phyloP scores from a whole-genome alignment of 2,329 filamentous ascomycete genomes.

The Boeremia lycopersici region DNA sequence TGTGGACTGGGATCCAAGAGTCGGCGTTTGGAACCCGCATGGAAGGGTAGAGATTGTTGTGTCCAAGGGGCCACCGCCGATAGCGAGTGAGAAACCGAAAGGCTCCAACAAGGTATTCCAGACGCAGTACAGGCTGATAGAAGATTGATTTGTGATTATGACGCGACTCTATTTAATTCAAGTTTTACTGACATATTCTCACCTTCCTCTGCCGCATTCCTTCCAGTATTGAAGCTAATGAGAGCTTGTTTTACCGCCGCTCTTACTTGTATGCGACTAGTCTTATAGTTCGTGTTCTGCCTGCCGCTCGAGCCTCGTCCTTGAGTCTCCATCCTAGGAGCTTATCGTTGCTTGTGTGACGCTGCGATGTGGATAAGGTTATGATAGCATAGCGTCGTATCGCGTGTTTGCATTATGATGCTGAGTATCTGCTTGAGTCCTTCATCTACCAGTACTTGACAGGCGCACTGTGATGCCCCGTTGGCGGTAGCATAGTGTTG shows the following conservation, averaged over 20 bases:
- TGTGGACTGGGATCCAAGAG: background rate
- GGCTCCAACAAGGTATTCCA: background rate
- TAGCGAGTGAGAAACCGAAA: background rate
- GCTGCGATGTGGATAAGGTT: background rate
- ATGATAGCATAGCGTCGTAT: background rate
- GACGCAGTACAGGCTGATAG: constrained; percentile 1
- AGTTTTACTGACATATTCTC: background rate
- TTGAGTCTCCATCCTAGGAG: too few relatives aligned
- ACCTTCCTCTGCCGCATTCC: background rate
- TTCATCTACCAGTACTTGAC: constrained; percentile 18
- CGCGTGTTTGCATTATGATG: background rate
- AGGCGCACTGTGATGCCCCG: constrained; percentile 16
- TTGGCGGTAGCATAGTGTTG: constrained; percentile 15
- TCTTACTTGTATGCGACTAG: too few relatives aligned
- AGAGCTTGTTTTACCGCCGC: too few relatives aligned
- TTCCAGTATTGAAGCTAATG: background rate
- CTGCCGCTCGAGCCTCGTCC: too few relatives aligned
- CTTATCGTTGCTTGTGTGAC: too few relatives aligned
- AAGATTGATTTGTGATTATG: background rate
- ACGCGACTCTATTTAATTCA: too few relatives aligned
- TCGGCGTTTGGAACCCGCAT: background rate
- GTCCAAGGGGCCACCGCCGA: background rate
- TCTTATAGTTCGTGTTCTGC: too few relatives aligned
- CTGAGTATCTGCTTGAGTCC: background rate
- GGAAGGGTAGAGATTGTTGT: constrained; percentile 4